phyloP scores from a whole-genome alignment of 225 moss, liverwort and hornwort species.

The Neckera pumila region DNA sequence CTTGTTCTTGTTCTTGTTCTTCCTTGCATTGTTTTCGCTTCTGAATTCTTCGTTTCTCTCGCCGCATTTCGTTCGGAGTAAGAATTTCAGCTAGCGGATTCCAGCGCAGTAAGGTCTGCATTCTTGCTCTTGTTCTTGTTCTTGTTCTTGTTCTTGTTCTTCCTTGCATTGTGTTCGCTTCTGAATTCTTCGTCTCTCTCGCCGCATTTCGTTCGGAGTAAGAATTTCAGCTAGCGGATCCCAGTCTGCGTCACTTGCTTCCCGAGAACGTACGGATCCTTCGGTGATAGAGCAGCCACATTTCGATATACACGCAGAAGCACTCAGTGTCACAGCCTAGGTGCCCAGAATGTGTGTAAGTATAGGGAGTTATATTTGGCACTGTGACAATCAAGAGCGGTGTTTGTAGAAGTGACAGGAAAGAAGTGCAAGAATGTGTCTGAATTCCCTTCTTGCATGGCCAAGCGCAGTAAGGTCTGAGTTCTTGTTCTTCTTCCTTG shows the following conservation, averaged over 20 bases:
- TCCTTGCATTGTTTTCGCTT: background rate
- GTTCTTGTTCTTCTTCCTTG: background rate
- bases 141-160: background rate
- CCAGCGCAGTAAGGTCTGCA: conserved; percentile 46
- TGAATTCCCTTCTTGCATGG: background rate
- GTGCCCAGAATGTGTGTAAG: too few relatives aligned
- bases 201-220: background rate
- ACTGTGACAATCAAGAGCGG: background rate
- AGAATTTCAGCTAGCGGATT: background rate
- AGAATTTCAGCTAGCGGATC: background rate
- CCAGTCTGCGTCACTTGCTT: background rate
- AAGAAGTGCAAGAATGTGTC: background rate
- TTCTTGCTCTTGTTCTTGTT: background rate
- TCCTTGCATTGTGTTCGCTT: background rate
- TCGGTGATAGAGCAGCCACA: background rate
- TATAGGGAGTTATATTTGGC: too few relatives aligned
- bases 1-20: background rate
- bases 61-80: background rate
- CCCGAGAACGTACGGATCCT: background rate
- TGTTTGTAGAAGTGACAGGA: background rate
- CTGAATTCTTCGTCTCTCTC: background rate
- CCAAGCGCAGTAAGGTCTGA: conserved; percentile 42
- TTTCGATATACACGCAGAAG: background rate
- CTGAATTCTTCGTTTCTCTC: background rate
- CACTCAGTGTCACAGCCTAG: background rate